A percentile compares a stretch with the other conserved stretches of the same genome.
phyloP scores from a whole-genome alignment of 2,329 filamentous ascomycete genomes.

The Intubia oerlemansii region DNA sequence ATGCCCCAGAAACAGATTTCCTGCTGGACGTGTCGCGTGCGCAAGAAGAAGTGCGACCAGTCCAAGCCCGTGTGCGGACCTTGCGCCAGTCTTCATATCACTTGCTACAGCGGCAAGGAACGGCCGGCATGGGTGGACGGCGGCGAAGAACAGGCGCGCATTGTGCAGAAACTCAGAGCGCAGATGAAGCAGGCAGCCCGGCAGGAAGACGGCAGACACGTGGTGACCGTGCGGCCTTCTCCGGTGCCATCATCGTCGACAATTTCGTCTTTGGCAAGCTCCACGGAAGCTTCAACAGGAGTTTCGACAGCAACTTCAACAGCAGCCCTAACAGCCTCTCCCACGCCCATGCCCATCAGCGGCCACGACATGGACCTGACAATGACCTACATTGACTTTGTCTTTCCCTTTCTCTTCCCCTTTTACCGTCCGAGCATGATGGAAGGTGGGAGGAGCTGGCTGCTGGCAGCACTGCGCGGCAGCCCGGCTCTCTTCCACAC shows the following conservation, averaged over 20 bases:
- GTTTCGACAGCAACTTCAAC: too few relatives aligned
- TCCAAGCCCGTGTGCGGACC: constrained; percentile 25
- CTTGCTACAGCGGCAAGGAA: constrained; percentile 28
- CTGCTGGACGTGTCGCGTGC: constrained; percentile 39
- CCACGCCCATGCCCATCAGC: too few relatives aligned
- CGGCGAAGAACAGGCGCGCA: constrained; percentile 24
- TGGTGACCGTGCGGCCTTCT: too few relatives aligned
- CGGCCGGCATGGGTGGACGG: constrained; percentile 39
- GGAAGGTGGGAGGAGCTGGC: constrained; percentile 37
- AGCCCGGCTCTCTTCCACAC: constrained; percentile 37
- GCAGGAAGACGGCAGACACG: too few relatives aligned
- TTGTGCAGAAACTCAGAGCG: too few relatives aligned
- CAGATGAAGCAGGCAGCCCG: too few relatives aligned
- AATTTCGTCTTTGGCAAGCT: too few relatives aligned
- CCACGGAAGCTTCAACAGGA: too few relatives aligned
- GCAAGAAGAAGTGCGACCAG: constrained; percentile 41
- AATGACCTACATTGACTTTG: constrained; percentile 36
- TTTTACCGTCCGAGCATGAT: constrained; percentile 35
- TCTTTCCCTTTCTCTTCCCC: constrained; percentile 41
- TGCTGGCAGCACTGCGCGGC: constrained; percentile 31
- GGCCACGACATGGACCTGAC: constrained; percentile 17
- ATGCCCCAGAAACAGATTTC: too few relatives aligned
- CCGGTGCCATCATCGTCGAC: too few relatives aligned
- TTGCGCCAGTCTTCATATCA: constrained; percentile 30
- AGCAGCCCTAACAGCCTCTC: too few relatives aligned